Evolutionary conservation across 345 rosid species (phyloP).

Genomic region (Draba incana): DNA sequence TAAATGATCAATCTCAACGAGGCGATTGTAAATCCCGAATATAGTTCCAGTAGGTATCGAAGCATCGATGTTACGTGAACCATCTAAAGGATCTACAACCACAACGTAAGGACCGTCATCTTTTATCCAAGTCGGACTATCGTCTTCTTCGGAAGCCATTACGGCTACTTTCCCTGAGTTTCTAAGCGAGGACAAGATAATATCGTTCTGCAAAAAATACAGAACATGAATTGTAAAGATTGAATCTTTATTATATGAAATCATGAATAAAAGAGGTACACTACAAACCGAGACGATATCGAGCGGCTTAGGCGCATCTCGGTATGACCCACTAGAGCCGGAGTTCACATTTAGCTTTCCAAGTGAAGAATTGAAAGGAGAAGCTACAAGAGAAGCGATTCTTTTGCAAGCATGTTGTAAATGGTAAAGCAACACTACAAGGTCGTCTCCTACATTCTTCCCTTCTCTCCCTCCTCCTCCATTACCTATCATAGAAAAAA

Average conservation of each 20-base stretch:
- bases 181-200: conserved; percentile 70
- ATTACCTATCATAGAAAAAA: conserved; percentile 49
- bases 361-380: conserved; percentile 78
- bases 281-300: conserved; percentile 72
- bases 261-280: conserved; percentile 6
- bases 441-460: conserved; percentile 61
- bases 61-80: conserved; percentile 90
- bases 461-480: conserved; percentile 68
- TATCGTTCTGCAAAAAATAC: conserved; percentile 65
- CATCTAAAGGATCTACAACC: conserved; percentile 93
- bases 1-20: conserved; percentile 75
- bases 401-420: conserved; percentile 91
- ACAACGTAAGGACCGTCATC: conserved; percentile 77
- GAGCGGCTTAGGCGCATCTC: conserved; percentile 88
- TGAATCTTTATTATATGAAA: conserved; percentile 9
- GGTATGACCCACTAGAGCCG: conserved; percentile 51
- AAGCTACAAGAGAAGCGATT: conserved; percentile 86
- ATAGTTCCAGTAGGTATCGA: conserved; percentile 92
- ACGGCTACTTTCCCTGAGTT: conserved; percentile 88
- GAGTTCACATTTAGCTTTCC: conserved; percentile 48
- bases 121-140: conserved; percentile 71
- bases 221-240: conserved; percentile 6
- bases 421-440: conserved; percentile 71
- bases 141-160: conserved; percentile 96
- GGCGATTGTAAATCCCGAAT: conserved; percentile 75